Evolutionary conservation across 257 asterid genomes (phyloP), one percentile per base, ranked within the genome.

Genomic region (Ophiorrhiza pumila): DNA sequence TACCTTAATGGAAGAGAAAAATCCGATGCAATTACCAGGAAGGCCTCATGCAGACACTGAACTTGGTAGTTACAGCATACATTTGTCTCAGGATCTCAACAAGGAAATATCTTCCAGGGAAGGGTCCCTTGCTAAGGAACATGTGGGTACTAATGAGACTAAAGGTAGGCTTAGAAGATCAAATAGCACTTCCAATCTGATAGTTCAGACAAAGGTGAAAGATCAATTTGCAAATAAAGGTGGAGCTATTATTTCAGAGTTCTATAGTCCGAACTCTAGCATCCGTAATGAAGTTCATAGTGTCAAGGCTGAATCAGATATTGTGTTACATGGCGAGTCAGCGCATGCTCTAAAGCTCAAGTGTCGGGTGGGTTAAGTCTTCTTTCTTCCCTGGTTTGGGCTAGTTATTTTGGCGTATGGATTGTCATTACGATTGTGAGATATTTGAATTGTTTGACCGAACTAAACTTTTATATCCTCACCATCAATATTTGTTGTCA

Each of bases 141-240:
- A 29, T 71, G 32, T 49, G 11, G 29, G 60, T n/a, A 41, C 35
- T 47, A 27, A 71, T 60, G 74, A 85, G 75, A 83, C 35, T 64
- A 80, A 60, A 76, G 88, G 76, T 82, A 89, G 76, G 84, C 86
- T 95, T 71, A 92, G 85, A 84, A 92, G 88, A 87, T 95, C 98
- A 72, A 95, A 84, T 80, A 95, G 99, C 85, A 83, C 97, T 52
- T 92, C 99, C 47, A 95, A 87, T 86, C 80, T 92, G 84, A 32
- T 20, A 47, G 29, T 42, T 71, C 68, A 57, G 9, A 23, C 56
- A 55, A 45, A 55, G 67, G 37, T 31, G 72, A 56, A 64, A 63
- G 56, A 10, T 71, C 61, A 82, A 67, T 74, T 71, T 87, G 77
- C 88, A 68, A 71, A 62, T 74, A 71, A 82, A 81, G 65, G 82